A percentile compares a stretch with the other conserved stretches of the same genome.
Evolutionary conservation across 495 filamentous ascomycete genomes (phyloP).

Genomic region (Neurospora pannonica): DNA sequence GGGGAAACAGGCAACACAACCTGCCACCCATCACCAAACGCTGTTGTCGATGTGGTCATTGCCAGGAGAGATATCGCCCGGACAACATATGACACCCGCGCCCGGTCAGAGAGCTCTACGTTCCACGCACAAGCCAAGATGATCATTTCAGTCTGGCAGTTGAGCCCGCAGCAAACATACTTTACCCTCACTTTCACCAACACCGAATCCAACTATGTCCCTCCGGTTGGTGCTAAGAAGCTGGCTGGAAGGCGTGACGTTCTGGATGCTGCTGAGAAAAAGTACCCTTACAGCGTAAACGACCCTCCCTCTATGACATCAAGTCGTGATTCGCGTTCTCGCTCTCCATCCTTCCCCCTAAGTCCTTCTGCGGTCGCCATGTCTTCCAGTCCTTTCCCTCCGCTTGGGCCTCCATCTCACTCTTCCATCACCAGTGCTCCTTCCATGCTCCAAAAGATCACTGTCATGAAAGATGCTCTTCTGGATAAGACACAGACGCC

Average conservation of each 20-base stretch:
- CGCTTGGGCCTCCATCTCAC: conserved; percentile 46
- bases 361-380: conserved; percentile 33
- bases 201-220: conserved; percentile 24
- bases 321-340: conserved; percentile 21
- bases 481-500: conserved; percentile 58
- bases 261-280: conserved; percentile 26
- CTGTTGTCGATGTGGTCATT: conserved; percentile 49
- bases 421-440: conserved; percentile 40
- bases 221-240: conserved; percentile 10
- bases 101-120: conserved; percentile 21
- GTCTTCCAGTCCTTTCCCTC: conserved; percentile 45
- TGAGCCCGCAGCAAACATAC: conserved; percentile 46
- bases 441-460: conserved; percentile 53
- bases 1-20: conserved; percentile 7
- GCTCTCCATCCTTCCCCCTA: conserved; percentile 23
- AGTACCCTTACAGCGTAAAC: conserved; percentile 21
- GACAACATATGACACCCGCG: conserved; percentile 14
- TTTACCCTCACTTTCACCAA: conserved; percentile 59
- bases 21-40: conserved; percentile 31
- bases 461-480: conserved; percentile 60
- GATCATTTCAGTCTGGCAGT: conserved; percentile 56
- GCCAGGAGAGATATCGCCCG: conserved; percentile 23
- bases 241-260: conserved; percentile 22
- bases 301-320: conserved; percentile 37
- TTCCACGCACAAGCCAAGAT: conserved; percentile 48